Conservation (phyloP, 768 basidiomycete species). For the Kwoniella sp. region DNA sequence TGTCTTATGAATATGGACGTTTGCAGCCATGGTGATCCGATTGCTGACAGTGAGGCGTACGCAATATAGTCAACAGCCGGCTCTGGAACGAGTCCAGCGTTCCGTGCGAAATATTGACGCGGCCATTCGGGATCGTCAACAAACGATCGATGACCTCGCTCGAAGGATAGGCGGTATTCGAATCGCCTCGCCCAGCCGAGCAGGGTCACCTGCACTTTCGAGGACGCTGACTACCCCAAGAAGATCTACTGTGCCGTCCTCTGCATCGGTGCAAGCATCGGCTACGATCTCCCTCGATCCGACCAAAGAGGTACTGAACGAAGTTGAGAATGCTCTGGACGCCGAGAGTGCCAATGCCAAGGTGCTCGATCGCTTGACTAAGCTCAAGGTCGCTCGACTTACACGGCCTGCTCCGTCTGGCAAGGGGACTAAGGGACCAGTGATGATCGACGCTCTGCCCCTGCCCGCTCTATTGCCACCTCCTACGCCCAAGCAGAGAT, state of each 20-base stretch:
- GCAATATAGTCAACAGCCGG: slow-evolving; percentile 13
- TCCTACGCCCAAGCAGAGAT: not conserved
- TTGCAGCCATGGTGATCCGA: too few relatives aligned
- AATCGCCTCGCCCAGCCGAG: not conserved
- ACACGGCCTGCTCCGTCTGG: not conserved
- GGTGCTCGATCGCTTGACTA: slow-evolving; percentile 3
- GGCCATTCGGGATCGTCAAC: slow-evolving; percentile 46
- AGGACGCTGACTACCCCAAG: slow-evolving; percentile 3
- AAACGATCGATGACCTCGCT: slow-evolving; percentile 56
- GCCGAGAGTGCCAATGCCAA: not conserved
- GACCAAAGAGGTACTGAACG: slow-evolving; percentile 12
- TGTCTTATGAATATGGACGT: too few relatives aligned
- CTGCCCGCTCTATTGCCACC: slow-evolving; percentile 16
- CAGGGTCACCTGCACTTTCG: slow-evolving; percentile 13
- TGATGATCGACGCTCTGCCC: slow-evolving; percentile 27
- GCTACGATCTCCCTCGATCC: slow-evolving; percentile 14
- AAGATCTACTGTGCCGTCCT: slow-evolving; percentile 3
- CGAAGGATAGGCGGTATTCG: slow-evolving; percentile 42
- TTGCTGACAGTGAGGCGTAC: not conserved
- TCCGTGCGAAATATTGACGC: slow-evolving; percentile 74
- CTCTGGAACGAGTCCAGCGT: not conserved
- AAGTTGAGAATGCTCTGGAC: slow-evolving; percentile 21
- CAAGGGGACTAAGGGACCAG: not conserved
- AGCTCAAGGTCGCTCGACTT: slow-evolving; percentile 15
- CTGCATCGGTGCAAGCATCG: not conserved